Evolutionary conservation across 257 asterid genomes (phyloP).

Genomic region (Nemophila menziesii): DNA sequence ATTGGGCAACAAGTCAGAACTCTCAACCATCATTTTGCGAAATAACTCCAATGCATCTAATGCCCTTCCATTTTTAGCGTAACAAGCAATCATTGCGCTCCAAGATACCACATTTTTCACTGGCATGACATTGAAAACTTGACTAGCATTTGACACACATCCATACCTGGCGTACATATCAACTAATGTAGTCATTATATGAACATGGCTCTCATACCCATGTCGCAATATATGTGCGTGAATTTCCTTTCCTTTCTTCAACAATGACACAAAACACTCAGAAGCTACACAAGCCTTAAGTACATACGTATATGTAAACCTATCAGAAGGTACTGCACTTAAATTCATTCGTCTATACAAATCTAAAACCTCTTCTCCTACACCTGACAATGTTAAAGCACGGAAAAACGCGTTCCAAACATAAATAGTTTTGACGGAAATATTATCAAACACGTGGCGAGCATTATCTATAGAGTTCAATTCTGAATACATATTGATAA

Average conservation of each 20-base stretch:
- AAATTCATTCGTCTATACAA: constrained; percentile 51
- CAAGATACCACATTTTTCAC: constrained; percentile 77
- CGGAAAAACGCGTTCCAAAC: constrained; percentile 80
- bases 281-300: constrained; percentile 78
- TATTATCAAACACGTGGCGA: constrained; percentile 76
- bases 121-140: constrained; percentile 48
- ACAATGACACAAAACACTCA: constrained; percentile 21
- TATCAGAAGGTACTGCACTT: constrained; percentile 52
- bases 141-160: constrained; percentile 36
- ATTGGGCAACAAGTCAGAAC: constrained; percentile 46
- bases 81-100: constrained; percentile 86
- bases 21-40: constrained; percentile 47
- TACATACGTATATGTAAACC: constrained; percentile 79
- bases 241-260: constrained; percentile 47
- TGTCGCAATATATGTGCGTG: constrained; percentile 67
- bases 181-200: constrained; percentile 79
- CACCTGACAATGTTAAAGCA: constrained; percentile 54
- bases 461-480: constrained; percentile 37
- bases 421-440: constrained; percentile 36
- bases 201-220: constrained; percentile 58
- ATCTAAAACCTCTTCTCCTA: constrained; percentile 58
- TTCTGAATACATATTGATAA: constrained; percentile 47
- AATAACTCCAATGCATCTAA: constrained; percentile 60
- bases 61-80: constrained; percentile 56
- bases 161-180: constrained; percentile 77